Base-by-base conservation (phyloP, 2,329 filamentous ascomycete species). In the Cercospora beticola region DNA sequence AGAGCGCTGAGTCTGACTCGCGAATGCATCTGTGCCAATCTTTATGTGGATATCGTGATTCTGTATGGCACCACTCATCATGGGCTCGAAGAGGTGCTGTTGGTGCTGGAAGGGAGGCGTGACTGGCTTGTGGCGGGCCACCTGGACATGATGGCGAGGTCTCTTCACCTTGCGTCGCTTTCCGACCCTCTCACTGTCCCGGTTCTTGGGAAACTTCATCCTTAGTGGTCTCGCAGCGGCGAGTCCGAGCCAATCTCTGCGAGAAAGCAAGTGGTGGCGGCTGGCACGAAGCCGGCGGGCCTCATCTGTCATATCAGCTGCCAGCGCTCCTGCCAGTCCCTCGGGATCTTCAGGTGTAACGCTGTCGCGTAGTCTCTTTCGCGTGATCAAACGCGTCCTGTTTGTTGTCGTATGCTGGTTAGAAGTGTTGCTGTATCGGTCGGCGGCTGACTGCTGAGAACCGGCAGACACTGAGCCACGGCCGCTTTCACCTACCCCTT, bases 181-280 rank as follows among this genome's bases (percentile, higher is more conserved):
- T 5, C 76, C 76, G n/a, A 79, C 67, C 18, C 64, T 66, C 16
- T 74, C 72, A 46, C 67, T 70, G 6, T 75, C 76, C 4, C 58
- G 59, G 4, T 65, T 40, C 2, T 69, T 65, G 16, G 73, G 60
- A 54, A 75, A 77, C 4, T 68, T 68, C n/a, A 77, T 69, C 21
- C 71, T 70, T 16, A 76, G 36, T 12, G 77, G 76, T 33, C 72
- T 72, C 1, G 69, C 71, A 18, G 71, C 65, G 57, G 71, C 68
- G n/a, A 79, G 70, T 12, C 73, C 73, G 33, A 79, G 71, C 77
- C 77, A 79, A 67, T 79, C 76, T 40, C 54, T 61, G n/a, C 70
- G 76, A 30, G 71, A 68, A 26, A 77, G 72, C 5, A 78, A 71
- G 12, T 70, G 70, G 5, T 69, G 64, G 16, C 75, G 74, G 30